Conservation (phyloP, 352 stramenopile genomes). For the Phytophthora litchii region DNA sequence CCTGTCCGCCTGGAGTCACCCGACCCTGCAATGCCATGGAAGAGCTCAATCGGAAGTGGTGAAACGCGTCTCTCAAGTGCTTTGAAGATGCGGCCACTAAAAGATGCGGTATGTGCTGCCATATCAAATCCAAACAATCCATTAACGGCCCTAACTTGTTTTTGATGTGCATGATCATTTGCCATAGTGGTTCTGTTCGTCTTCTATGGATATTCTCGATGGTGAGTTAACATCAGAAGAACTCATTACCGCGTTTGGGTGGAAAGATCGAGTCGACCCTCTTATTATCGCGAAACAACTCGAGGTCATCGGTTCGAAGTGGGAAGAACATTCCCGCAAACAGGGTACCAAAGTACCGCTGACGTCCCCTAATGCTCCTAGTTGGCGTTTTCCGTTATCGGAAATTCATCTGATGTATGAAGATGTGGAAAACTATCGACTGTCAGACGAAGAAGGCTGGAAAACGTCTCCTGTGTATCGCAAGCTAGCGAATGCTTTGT, state of each 20-base stretch:
- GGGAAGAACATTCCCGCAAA: conserved; percentile 28
- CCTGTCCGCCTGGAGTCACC: conserved; percentile 36
- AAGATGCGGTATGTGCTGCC: conserved; percentile 56
- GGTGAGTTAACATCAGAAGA: conserved; percentile 60
- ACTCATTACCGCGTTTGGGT: conserved; percentile 63
- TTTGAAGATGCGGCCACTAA: conserved; percentile 47
- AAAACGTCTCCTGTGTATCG: conserved; percentile 34
- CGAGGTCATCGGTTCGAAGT: conserved; percentile 46
- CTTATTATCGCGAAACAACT: conserved; percentile 60
- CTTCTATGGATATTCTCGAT: conserved; percentile 52
- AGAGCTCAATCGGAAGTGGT: conserved; percentile 5
- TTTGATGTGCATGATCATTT: conserved; percentile 12
- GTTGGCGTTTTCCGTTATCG: conserved; percentile 44
- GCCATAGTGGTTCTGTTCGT: conserved; percentile 71
- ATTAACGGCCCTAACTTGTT: conserved; percentile 11
- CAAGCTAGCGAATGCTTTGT: conserved; percentile 49
- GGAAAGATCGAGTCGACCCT: conserved; percentile 46
- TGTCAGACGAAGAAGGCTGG: conserved; percentile 38
- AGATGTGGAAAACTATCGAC: conserved; percentile 44
- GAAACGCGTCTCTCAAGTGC: conserved; percentile 44
- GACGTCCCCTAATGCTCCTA: background rate
- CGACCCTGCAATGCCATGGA: conserved; percentile 72
- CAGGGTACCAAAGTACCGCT: conserved; percentile 2
- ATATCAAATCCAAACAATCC: conserved; percentile 1
- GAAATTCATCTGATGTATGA: conserved; percentile 68